phyloP scores from a whole-genome alignment of 257 asterid species.

The Solanum lignicaule region DNA sequence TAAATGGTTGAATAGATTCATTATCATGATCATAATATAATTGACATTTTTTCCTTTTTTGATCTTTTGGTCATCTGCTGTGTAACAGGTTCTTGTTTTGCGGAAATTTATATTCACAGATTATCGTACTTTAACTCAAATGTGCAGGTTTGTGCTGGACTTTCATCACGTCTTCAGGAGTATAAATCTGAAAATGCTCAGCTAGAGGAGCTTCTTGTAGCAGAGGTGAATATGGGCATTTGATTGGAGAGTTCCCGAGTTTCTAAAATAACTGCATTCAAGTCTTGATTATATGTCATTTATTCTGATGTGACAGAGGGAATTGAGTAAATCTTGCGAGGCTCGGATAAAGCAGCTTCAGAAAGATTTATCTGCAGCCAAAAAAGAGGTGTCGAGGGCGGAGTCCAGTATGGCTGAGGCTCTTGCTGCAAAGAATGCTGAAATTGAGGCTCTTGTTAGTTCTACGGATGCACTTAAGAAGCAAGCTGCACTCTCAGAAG shows the following conservation, averaged over 20 bases:
- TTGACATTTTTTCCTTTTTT: not conserved
- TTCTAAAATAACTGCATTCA: not conserved
- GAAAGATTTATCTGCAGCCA: conserved; percentile 62
- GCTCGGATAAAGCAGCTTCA: conserved; percentile 77
- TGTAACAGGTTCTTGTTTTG: not conserved
- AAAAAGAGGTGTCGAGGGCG: conserved; percentile 68
- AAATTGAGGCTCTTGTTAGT: conserved; percentile 75
- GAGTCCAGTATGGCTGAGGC: conserved; percentile 87
- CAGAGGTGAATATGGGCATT: conserved; percentile 55
- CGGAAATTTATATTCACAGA: not conserved
- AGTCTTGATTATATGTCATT: conserved; percentile 8
- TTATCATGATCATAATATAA: not conserved
- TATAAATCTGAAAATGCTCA: conserved; percentile 98
- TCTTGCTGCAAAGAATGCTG: conserved; percentile 89
- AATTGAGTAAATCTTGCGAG: conserved; percentile 78
- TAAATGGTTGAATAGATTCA: not conserved
- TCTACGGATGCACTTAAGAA: conserved; percentile 78
- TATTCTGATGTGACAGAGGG: conserved; percentile 58
- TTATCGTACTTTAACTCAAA: not conserved
- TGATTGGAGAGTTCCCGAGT: conserved; percentile 6
- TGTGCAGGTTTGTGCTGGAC: conserved; percentile 94
- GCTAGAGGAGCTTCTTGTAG: conserved; percentile 85
- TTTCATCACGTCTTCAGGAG: conserved; percentile 96
- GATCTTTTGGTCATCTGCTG: not conserved
- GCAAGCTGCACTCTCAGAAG: conserved; percentile 91